A percentile compares a stretch with the other conserved stretches of the same genome.
These are phyloP conservation scores for Lachancea nothofagi DNA, from an alignment of 805 yeast genomes.

Conservation along the genomic window DNA sequence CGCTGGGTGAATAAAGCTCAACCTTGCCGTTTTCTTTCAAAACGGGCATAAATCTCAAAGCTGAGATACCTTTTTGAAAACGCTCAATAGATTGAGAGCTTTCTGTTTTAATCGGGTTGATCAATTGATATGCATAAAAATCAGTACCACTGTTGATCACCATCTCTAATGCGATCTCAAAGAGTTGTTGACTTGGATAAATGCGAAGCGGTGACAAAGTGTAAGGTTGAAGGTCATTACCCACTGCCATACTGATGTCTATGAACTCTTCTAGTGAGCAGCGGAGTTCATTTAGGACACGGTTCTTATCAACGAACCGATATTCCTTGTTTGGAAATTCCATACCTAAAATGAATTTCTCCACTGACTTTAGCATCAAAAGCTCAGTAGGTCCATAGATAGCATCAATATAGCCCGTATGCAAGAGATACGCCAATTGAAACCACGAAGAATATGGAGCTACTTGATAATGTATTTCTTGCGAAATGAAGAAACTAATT, in stretches of 20 bases:
- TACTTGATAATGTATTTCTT: conserved; percentile 58
- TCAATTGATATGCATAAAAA: conserved; percentile 44
- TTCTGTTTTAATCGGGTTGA: conserved; percentile 35
- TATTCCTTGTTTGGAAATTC: conserved; percentile 63
- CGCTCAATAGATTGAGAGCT: conserved; percentile 37
- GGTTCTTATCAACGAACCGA: conserved; percentile 54
- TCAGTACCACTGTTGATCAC: conserved; percentile 38
- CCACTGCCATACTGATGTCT: conserved; percentile 73
- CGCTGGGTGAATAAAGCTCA: conserved; percentile 46
- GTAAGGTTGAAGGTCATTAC: conserved; percentile 67
- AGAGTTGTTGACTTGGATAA: conserved; percentile 28
- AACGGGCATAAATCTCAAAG: conserved; percentile 69
- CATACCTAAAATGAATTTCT: conserved; percentile 66
- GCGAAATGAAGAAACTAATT: conserved; percentile 49
- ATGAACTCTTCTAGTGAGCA: conserved; percentile 61
- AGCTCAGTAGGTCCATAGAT: conserved; percentile 83
- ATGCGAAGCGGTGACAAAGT: conserved; percentile 47
- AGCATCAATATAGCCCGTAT: conserved; percentile 55
- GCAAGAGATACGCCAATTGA: conserved; percentile 69
- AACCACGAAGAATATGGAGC: conserved; percentile 80
- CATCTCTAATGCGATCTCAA: conserved; percentile 37
- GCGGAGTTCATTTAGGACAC: conserved; percentile 55
- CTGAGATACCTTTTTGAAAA: conserved; percentile 63
- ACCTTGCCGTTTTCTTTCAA: conserved; percentile 63
- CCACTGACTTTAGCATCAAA: conserved; percentile 54